Conservation (phyloP, 2,329 filamentous ascomycete species). For the Pestalotiopsis sp. region DNA sequence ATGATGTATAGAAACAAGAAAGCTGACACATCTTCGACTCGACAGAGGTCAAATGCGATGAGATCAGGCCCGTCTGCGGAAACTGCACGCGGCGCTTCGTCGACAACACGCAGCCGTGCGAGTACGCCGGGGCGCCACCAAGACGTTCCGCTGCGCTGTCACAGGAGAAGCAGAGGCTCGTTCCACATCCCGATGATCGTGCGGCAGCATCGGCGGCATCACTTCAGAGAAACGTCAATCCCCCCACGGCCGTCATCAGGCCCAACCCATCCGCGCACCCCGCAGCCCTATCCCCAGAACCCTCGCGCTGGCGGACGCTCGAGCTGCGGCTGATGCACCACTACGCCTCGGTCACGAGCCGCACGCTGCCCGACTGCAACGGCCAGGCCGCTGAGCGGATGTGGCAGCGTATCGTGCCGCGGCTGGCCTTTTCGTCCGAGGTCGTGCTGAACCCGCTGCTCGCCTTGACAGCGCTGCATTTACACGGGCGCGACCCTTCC, state of each 20-base stretch:
- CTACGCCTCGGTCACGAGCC: constrained; percentile 7
- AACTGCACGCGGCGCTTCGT: not conserved
- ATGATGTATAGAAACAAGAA: not conserved
- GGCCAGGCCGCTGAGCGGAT: not conserved
- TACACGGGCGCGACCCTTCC: not conserved
- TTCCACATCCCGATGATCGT: too few relatives aligned
- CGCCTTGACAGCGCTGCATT: constrained; percentile 6
- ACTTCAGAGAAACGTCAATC: too few relatives aligned
- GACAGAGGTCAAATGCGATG: constrained; percentile 1
- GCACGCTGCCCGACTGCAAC: constrained; percentile 11
- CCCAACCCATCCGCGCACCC: not conserved
- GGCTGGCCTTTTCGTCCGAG: constrained; percentile 7
- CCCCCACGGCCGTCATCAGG: not conserved
- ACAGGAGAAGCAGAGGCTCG: not conserved
- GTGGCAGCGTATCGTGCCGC: constrained; percentile 9
- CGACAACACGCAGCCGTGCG: not conserved
- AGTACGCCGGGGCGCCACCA: not conserved
- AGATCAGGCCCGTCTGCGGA: not conserved
- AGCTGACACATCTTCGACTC: not conserved
- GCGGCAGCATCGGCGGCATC: too few relatives aligned
- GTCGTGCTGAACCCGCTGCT: constrained; percentile 10
- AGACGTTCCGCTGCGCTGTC: not conserved
- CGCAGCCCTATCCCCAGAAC: not conserved
- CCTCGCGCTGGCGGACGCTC: constrained; percentile 1
- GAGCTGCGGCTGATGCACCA: constrained; percentile 14